A percentile compares a stretch with the other conserved stretches of the same genome.
These are phyloP conservation scores for Saccharum hybrid DNA, from an alignment of 202 grass and related monocot species.

Conservation along the genomic window DNA sequence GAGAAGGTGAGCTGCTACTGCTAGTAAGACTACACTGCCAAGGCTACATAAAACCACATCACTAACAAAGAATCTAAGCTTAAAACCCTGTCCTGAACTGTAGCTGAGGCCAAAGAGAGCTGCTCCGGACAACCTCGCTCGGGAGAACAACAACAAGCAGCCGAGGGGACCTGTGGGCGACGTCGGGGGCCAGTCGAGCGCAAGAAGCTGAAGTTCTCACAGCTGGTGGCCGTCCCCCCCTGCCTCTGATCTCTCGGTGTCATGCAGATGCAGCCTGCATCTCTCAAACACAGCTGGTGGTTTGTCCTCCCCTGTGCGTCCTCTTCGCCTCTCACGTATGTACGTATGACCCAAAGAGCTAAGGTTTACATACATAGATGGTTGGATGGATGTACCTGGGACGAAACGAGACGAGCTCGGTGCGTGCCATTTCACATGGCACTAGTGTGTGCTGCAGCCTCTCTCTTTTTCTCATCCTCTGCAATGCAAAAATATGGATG, in stretches of 20 bases:
- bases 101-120: slow-evolving; percentile 85
- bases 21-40: neutral
- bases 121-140: slow-evolving; percentile 53
- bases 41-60: slow-evolving; percentile 4
- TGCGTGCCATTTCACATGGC: slow-evolving; percentile 34
- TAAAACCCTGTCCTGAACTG: neutral
- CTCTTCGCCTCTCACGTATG: neutral
- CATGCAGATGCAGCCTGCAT: slow-evolving; percentile 6
- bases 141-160: slow-evolving; percentile 65
- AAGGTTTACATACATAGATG: neutral
- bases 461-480: neutral
- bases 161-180: slow-evolving; percentile 45
- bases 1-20: slow-evolving; percentile 64
- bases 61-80: neutral
- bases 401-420: neutral
- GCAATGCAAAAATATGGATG: slow-evolving; percentile 4
- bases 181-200: slow-evolving; percentile 39
- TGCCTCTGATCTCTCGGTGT: neutral
- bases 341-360: neutral
- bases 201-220: slow-evolving; percentile 9
- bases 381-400: neutral
- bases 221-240: neutral
- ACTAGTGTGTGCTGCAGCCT: neutral
- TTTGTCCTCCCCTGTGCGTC: neutral
- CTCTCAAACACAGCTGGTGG: neutral